Evolutionary conservation across 1,284 basidiomycete species (phyloP).

Genomic region (Trichosporon asahii): DNA sequence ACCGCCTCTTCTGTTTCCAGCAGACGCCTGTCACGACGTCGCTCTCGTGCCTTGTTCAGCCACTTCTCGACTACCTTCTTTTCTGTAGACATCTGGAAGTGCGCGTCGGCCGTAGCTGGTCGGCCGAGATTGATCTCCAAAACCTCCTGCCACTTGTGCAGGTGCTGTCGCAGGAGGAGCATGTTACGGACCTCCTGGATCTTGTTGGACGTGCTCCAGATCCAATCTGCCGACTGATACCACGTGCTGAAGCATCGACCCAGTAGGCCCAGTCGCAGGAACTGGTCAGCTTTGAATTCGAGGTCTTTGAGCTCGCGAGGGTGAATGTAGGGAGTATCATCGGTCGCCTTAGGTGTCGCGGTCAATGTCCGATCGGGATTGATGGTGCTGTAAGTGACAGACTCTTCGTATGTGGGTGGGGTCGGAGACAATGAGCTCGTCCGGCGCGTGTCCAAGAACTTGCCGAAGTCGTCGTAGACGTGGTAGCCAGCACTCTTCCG

Average conservation of each 20-base stretch:
- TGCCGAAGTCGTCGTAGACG: constrained; percentile 11
- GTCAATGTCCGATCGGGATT: not conserved
- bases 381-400: constrained; percentile 15
- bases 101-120: constrained; percentile 39
- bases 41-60: constrained; percentile 25
- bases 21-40: constrained; percentile 7
- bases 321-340: not conserved
- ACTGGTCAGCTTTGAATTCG: constrained; percentile 42
- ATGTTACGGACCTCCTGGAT: constrained; percentile 41
- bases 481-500: not conserved
- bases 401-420: constrained; percentile 15
- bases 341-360: not conserved
- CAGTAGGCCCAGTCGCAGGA: constrained; percentile 40
- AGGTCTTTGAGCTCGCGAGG: constrained; percentile 18
- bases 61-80: constrained; percentile 26
- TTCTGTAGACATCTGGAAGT: constrained; percentile 27
- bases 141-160: constrained; percentile 36
- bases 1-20: constrained; percentile 22
- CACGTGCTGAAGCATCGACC: constrained; percentile 48
- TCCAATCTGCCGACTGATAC: constrained; percentile 39
- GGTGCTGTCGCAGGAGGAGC: constrained; percentile 41
- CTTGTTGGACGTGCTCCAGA: constrained; percentile 40
- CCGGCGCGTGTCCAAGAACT: constrained; percentile 4
- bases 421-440: not conserved
- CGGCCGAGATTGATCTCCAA: constrained; percentile 29